Percentiles rank a stretch among this genome's conserved stretches.
These are phyloP conservation scores for Erythrobasidium yunnanense DNA, from an alignment of 768 basidiomycete species.

Conservation along the genomic window DNA sequence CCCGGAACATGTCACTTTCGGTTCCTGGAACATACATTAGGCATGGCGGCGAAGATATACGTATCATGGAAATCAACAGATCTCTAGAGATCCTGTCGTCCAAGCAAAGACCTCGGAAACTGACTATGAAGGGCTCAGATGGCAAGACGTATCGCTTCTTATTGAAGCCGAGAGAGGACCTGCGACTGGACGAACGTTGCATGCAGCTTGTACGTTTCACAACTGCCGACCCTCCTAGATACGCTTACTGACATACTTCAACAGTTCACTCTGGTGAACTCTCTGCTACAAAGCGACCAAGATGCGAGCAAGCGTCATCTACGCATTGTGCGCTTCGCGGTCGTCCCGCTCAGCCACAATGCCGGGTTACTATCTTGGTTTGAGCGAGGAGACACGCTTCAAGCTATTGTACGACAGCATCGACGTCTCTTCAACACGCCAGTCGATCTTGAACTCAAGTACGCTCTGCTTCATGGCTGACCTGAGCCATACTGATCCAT, in stretches of 20 bases:
- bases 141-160: slow-evolving; percentile 35
- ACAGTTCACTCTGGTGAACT: slow-evolving; percentile 19
- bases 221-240: background rate
- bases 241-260: background rate
- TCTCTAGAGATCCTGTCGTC: slow-evolving; percentile 37
- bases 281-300: background rate
- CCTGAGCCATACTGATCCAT: background rate
- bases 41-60: slow-evolving; percentile 8
- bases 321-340: slow-evolving; percentile 12
- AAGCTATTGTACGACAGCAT: slow-evolving; percentile 15
- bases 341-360: slow-evolving; percentile 18
- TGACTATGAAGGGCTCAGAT: slow-evolving; percentile 42
- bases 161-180: background rate
- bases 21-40: slow-evolving; percentile 1
- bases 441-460: slow-evolving; percentile 21
- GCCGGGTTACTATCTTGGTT: slow-evolving; percentile 19
- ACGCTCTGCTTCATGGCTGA: background rate
- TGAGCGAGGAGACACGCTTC: slow-evolving; percentile 23
- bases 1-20: background rate
- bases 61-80: background rate
- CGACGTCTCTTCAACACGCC: background rate
- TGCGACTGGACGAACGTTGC: slow-evolving; percentile 22
- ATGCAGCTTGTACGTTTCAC: slow-evolving; percentile 18
- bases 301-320: slow-evolving; percentile 16
- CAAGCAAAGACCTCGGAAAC: slow-evolving; percentile 39